phyloP scores from a whole-genome alignment of 768 basidiomycete species.

The Tricholoma terreum region DNA sequence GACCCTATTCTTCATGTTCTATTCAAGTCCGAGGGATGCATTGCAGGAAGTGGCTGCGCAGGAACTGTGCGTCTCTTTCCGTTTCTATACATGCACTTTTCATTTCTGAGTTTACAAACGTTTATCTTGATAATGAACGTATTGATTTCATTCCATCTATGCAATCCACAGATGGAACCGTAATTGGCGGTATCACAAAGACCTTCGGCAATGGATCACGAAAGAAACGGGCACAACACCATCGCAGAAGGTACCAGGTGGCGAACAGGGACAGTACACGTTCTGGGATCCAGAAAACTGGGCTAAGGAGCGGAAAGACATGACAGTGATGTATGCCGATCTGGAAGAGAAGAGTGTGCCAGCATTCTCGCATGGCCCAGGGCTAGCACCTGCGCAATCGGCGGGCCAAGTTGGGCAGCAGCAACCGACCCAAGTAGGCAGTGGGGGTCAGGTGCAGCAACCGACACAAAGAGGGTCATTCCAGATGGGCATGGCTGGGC shows the following conservation, averaged over 20 bases:
- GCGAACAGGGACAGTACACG: conserved; percentile 87
- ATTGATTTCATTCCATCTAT: conserved; percentile 8
- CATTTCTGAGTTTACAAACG: not conserved
- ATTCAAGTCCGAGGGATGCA: conserved; percentile 87
- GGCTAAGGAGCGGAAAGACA: conserved; percentile 74
- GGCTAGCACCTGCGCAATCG: conserved; percentile 40
- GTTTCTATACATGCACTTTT: conserved; percentile 7
- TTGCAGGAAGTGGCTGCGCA: conserved; percentile 93
- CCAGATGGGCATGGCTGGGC: conserved; percentile 52
- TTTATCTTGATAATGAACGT: not conserved
- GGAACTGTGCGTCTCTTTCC: conserved; percentile 74
- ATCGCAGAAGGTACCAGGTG: conserved; percentile 73
- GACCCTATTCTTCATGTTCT: conserved; percentile 98
- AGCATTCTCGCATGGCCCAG: conserved; percentile 53
- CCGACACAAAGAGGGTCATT: conserved; percentile 41
- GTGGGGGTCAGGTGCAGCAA: conserved; percentile 22
- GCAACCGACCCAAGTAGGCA: conserved; percentile 21
- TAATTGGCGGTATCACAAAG: conserved; percentile 97
- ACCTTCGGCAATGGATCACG: conserved; percentile 79
- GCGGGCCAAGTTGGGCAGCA: conserved; percentile 34
- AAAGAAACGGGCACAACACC: conserved; percentile 81
- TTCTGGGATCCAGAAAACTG: conserved; percentile 85
- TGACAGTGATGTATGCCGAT: conserved; percentile 71
- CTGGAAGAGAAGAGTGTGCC: conserved; percentile 71
- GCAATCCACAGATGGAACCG: conserved; percentile 68